Evolutionary conservation across 2,329 filamentous ascomycete species (phyloP), one percentile per base, ranked within the genome.

Genomic region (Capronia coronata): DNA sequence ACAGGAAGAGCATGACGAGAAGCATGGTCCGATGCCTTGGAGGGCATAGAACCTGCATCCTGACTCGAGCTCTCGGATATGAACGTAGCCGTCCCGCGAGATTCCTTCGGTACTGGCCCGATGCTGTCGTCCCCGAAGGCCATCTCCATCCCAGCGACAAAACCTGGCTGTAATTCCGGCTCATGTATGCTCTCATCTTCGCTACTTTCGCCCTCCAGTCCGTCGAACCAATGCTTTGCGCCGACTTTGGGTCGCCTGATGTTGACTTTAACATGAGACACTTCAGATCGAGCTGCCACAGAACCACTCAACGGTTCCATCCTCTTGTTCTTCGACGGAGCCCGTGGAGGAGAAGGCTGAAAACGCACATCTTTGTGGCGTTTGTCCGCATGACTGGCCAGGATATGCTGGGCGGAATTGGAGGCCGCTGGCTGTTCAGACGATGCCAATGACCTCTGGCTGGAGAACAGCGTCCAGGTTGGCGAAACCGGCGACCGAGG

Each of bases 141-240:
- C 22, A 42, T 45, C 43, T 58, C 53, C 29, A 59, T 54, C 22
- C 57, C 57, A 21, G 40, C 43, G 4, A 56, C 55, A 32, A 61
- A 59, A 30, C 55, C 54, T n/a, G 32, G 48, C 25, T 55, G 27
- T 6, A 59, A 37, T 38, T 55, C 48, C 14, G 57, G 57, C 34
- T 61, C 57, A 18, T 54, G 35, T 30, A 56, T 38, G n/a, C 59
- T 56, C n/a, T 63, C 63, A 22, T 62, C 60, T 34, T 62, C 61
- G 44, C 63, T 65, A 22, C 61, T 58, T 22, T 65, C 60, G 42
- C 59, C 63, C 42, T 64, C 59, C 10, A 64, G 55, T 18, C 59
- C 61, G 54, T 67, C 65, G 51, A 66, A 67, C 65, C 65, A 67
- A 44, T 67, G 55, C 32, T 60, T 61, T 7, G 55, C 50, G 8